Percentiles rank a stretch among this genome's conserved stretches.
These are phyloP conservation scores for Starmerella apicola DNA, from an alignment of 805 yeast species.

Conservation along the genomic window DNA sequence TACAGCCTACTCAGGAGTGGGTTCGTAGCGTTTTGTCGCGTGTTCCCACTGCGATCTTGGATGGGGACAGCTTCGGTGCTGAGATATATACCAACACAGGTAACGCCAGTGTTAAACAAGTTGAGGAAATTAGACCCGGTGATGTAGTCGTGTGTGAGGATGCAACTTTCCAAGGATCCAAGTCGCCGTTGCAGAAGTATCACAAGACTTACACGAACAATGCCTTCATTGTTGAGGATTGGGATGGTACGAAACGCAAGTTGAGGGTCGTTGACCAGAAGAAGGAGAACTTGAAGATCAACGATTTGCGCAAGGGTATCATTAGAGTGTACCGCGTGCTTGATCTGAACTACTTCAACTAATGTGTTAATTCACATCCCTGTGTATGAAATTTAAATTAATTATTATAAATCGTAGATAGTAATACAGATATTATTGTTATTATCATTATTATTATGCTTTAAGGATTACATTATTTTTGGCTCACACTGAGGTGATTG, in stretches of 20 bases:
- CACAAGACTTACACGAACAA: slow-evolving; percentile 49
- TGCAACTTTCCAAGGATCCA: slow-evolving; percentile 60
- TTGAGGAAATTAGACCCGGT: slow-evolving; percentile 64
- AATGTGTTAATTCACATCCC: neutral
- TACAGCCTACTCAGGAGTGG: slow-evolving; percentile 3
- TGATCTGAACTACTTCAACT: slow-evolving; percentile 27
- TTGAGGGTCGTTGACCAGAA: slow-evolving; percentile 29
- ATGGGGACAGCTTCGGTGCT: slow-evolving; percentile 39
- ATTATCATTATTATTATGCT: too few species aligned
- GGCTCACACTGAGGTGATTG: too few species aligned
- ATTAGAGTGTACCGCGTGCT: slow-evolving; percentile 69
- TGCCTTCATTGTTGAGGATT: slow-evolving; percentile 51
- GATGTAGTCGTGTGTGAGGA: slow-evolving; percentile 67
- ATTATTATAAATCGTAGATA: too few species aligned
- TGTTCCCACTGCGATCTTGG: slow-evolving; percentile 2
- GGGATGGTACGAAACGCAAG: slow-evolving; percentile 52
- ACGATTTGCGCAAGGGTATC: slow-evolving; percentile 67
- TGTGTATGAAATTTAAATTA: too few species aligned
- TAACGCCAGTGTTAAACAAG: slow-evolving; percentile 38
- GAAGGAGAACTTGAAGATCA: slow-evolving; percentile 54
- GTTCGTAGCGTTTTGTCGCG: neutral
- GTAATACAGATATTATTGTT: too few species aligned
- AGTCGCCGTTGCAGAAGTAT: slow-evolving; percentile 43
- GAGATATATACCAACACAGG: slow-evolving; percentile 46
- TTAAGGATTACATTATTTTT: too few species aligned